Evolutionary conservation across 805 yeast genomes (phyloP).

Genomic region (Candida hungchunana): DNA sequence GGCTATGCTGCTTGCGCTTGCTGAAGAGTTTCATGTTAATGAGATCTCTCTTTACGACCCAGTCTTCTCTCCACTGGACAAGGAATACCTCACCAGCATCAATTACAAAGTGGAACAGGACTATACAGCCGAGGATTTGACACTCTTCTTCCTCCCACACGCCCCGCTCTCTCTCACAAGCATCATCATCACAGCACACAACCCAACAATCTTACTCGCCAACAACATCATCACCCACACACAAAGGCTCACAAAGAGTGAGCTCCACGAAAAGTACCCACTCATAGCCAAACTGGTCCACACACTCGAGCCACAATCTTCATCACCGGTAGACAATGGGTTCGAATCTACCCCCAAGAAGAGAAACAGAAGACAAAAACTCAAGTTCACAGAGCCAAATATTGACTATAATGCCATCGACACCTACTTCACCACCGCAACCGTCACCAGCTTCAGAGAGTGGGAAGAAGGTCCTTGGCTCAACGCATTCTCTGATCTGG

Average conservation of each 20-base stretch:
- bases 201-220: constrained; percentile 42
- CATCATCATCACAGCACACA: constrained; percentile 28
- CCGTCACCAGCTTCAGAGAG: constrained; percentile 22
- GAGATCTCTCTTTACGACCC: constrained; percentile 62
- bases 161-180: constrained; percentile 59
- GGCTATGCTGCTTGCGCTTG: constrained; percentile 48
- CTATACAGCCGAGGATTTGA: constrained; percentile 11
- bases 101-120: constrained; percentile 20
- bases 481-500: constrained; percentile 49
- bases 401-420: constrained; percentile 30
- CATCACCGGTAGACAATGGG: constrained; percentile 10
- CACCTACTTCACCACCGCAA: constrained; percentile 30
- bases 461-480: constrained; percentile 40
- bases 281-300: constrained; percentile 36
- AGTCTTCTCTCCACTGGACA: constrained; percentile 46
- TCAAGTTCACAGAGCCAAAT: constrained; percentile 26
- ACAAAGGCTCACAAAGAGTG: constrained; percentile 42
- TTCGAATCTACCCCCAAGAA: constrained; percentile 18
- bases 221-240: constrained; percentile 52
- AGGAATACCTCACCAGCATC: constrained; percentile 26
- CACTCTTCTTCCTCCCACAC: constrained; percentile 67
- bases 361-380: constrained; percentile 25
- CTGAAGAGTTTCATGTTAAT: constrained; percentile 19
- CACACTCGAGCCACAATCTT: constrained; percentile 2
- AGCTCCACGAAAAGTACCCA: constrained; percentile 41